Conservation (phyloP, 2,329 filamentous ascomycete genomes). For the Lachnellula occidentalis region DNA sequence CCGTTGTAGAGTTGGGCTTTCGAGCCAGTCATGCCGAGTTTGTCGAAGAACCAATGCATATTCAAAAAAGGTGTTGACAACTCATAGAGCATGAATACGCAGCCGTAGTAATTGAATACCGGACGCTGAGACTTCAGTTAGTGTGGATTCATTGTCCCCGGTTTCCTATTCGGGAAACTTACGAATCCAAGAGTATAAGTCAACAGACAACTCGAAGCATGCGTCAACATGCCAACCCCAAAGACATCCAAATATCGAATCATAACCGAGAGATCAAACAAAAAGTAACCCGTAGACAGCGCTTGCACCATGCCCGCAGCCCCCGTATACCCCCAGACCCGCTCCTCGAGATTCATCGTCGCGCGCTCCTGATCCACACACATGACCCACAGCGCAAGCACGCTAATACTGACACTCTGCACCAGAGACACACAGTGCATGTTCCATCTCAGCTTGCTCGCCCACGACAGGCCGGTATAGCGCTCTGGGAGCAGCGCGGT, state of each 20-base stretch:
- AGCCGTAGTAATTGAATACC: constrained; percentile 76
- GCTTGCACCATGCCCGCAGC: constrained; percentile 65
- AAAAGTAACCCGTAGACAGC: constrained; percentile 71
- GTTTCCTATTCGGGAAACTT: constrained; percentile 35
- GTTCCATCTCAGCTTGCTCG: constrained; percentile 69
- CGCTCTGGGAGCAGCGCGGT: constrained; percentile 48
- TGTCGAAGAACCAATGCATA: constrained; percentile 86
- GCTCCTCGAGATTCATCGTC: constrained; percentile 58
- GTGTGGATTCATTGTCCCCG: no score
- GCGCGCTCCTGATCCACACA: constrained; percentile 58
- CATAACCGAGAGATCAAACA: constrained; percentile 71
- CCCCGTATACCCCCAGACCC: constrained; percentile 75
- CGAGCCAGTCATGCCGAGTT: constrained; percentile 70
- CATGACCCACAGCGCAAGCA: constrained; percentile 66
- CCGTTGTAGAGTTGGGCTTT: constrained; percentile 73
- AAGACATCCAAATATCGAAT: constrained; percentile 63
- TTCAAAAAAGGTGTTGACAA: constrained; percentile 79
- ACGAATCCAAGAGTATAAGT: constrained; percentile 79
- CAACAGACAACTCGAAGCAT: constrained; percentile 53
- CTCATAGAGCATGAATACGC: constrained; percentile 78
- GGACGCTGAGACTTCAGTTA: constrained; percentile 50
- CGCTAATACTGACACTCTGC: constrained; percentile 66
- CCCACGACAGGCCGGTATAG: constrained; percentile 57
- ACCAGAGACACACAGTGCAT: constrained; percentile 76
- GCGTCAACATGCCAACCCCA: constrained; percentile 59